Percentiles rank a stretch among this genome's conserved stretches.
Evolutionary conservation across 768 basidiomycete species (phyloP).

Genomic region (Fibroporia radiculosa): DNA sequence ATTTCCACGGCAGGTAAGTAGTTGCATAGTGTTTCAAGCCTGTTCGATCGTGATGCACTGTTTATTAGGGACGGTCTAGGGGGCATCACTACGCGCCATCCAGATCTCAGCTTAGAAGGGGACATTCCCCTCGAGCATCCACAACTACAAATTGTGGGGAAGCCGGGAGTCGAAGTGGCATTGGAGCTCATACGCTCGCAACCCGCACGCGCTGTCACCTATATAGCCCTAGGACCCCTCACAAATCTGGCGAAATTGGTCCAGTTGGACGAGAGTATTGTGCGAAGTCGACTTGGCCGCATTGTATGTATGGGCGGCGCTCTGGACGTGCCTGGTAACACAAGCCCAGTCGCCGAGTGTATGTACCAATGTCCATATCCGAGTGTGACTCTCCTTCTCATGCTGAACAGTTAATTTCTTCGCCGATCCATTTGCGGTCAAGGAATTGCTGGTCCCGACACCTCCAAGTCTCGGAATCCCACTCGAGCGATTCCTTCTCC

Average conservation of each 20-base stretch:
- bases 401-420: constrained; percentile 64
- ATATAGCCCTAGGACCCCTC: constrained; percentile 67
- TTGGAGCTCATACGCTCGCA: constrained; percentile 45
- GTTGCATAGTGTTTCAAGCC: neutral
- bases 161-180: constrained; percentile 45
- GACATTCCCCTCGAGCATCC: constrained; percentile 24
- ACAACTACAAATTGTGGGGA: constrained; percentile 39
- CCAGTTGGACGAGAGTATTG: constrained; percentile 41
- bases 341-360: constrained; percentile 79
- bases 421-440: constrained; percentile 81
- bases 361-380: constrained; percentile 19
- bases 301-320: constrained; percentile 92
- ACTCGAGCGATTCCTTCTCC: constrained; percentile 56
- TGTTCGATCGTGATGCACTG: neutral
- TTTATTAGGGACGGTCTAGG: constrained; percentile 59
- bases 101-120: constrained; percentile 44
- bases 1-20: constrained; percentile 74
- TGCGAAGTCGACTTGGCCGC: constrained; percentile 57
- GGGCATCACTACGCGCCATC: constrained; percentile 52
- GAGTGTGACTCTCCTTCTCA: neutral
- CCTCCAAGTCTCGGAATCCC: constrained; percentile 40
- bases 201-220: constrained; percentile 52
- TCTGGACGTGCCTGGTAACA: constrained; percentile 86
- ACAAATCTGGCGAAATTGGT: constrained; percentile 74
- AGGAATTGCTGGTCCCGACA: constrained; percentile 48